A percentile compares a stretch with the other conserved stretches of the same genome.
Conservation (phyloP, 495 filamentous ascomycete genomes). For the Penicillium canescens region DNA sequence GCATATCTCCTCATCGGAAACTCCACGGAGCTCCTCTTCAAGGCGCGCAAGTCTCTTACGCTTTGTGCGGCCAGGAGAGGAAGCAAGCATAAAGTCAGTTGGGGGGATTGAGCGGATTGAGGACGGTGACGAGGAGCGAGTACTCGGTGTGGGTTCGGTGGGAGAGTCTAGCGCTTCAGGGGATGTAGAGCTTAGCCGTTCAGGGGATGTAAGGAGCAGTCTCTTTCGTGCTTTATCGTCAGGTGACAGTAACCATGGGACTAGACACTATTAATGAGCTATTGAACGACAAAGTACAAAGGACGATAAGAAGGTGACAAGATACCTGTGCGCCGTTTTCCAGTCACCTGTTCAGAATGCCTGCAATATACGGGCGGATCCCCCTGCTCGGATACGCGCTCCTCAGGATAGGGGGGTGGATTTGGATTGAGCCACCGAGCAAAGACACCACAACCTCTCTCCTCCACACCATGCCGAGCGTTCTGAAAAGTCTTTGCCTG, state of each 20-base stretch:
- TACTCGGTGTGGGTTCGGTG: slow-evolving; percentile 23
- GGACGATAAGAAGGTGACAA: slow-evolving; percentile 3
- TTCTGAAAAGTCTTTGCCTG: slow-evolving; percentile 15
- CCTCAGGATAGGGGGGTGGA: slow-evolving; percentile 17
- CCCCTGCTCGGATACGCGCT: slow-evolving; percentile 17
- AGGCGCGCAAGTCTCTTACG: slow-evolving; percentile 13
- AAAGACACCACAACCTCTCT: slow-evolving; percentile 23
- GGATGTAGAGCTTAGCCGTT: too few species aligned
- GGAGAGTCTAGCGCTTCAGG: slow-evolving; percentile 12
- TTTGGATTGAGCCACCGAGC: slow-evolving; percentile 15
- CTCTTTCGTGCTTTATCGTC: slow-evolving; percentile 18
- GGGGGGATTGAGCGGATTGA: too few species aligned
- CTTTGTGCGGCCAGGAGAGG: slow-evolving; percentile 11
- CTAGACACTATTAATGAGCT: slow-evolving; percentile 18
- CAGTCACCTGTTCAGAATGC: slow-evolving; percentile 8
- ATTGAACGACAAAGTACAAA: slow-evolving; percentile 15
- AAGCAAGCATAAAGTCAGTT: too few species aligned
- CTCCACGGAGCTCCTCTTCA: too few species aligned
- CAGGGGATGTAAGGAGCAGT: slow-evolving; percentile 7
- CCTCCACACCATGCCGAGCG: slow-evolving; percentile 15
- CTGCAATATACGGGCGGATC: slow-evolving; percentile 15
- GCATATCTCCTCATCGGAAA: too few species aligned
- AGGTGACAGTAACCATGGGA: slow-evolving; percentile 9
- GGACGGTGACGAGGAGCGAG: slow-evolving; percentile 16
- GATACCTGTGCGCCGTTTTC: slow-evolving; percentile 22